These are phyloP conservation scores for Paraconiothyrium sp. DNA, from an alignment of 2,329 filamentous ascomycete species.

Conservation along the genomic window DNA sequence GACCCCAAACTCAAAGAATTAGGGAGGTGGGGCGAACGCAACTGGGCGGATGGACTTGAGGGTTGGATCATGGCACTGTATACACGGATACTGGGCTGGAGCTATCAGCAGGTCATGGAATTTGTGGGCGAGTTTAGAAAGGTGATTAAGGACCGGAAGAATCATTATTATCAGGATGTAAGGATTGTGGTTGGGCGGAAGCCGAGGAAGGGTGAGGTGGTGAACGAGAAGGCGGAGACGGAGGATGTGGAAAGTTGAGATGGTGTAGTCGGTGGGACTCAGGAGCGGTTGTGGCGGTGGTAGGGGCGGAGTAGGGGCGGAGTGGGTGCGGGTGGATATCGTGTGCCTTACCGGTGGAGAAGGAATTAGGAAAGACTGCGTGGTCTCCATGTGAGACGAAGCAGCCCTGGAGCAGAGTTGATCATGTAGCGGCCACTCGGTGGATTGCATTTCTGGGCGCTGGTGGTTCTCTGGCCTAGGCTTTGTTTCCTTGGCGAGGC, in stretches of 20 bases:
- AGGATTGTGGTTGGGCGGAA: slow-evolving; percentile 42
- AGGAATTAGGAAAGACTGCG: no score
- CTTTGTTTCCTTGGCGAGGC: neutral
- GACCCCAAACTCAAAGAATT: slow-evolving; percentile 46
- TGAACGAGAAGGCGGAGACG: slow-evolving; percentile 1
- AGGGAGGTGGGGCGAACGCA: slow-evolving; percentile 49
- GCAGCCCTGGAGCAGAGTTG: neutral
- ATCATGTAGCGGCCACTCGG: neutral
- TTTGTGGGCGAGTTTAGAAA: slow-evolving; percentile 46
- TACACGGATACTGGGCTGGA: slow-evolving; percentile 51
- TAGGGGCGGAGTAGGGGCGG: no score
- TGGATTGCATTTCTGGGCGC: neutral
- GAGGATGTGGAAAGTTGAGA: neutral
- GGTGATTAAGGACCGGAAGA: slow-evolving; percentile 46
- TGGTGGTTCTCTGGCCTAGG: neutral
- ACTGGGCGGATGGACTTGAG: slow-evolving; percentile 54
- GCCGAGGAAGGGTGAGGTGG: slow-evolving; percentile 28
- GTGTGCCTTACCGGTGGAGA: no score
- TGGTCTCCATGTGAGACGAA: no score
- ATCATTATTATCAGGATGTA: slow-evolving; percentile 52
- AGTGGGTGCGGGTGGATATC: no score
- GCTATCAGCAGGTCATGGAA: slow-evolving; percentile 44
- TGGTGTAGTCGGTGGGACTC: neutral
- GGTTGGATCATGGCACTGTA: slow-evolving; percentile 53
- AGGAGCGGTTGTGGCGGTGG: no score